phyloP scores from a whole-genome alignment of 495 filamentous ascomycete species.

The Aspergillus homomorphus region DNA sequence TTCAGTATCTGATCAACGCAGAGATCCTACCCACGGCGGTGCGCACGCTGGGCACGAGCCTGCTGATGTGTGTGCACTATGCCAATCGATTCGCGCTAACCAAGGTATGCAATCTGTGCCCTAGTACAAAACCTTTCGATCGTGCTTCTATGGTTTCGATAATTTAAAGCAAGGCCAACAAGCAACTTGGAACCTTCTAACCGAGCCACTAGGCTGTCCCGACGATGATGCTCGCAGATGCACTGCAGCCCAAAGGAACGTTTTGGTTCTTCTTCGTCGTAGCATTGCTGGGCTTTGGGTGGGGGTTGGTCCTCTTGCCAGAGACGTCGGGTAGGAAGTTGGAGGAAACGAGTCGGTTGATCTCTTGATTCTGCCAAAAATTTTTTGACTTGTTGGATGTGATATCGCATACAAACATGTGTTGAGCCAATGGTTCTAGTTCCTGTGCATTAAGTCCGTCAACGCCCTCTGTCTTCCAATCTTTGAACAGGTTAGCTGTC shows the following conservation, averaged over 20 bases:
- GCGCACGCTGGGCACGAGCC: constrained; percentile 20
- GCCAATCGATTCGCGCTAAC: constrained; percentile 56
- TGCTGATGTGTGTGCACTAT: constrained; percentile 51
- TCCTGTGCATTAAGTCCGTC: too few relatives aligned
- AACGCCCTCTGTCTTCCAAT: too few relatives aligned
- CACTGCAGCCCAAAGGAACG: constrained; percentile 38
- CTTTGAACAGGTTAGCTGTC: too few relatives aligned
- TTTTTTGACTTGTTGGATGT: too few relatives aligned
- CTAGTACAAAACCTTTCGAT: too few relatives aligned
- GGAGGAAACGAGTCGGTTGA: constrained; percentile 1
- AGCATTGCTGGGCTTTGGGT: constrained; percentile 29
- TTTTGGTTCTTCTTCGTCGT: constrained; percentile 60
- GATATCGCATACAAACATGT: too few relatives aligned
- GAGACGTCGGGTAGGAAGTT: neutral
- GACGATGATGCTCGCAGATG: constrained; percentile 45
- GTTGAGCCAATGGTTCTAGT: too few relatives aligned
- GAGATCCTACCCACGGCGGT: constrained; percentile 59
- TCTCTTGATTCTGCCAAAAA: neutral
- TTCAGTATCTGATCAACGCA: constrained; percentile 65
- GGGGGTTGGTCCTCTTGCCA: neutral
- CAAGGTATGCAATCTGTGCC: constrained; percentile 30
- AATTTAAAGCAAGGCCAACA: too few relatives aligned
- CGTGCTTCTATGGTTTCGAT: too few relatives aligned
- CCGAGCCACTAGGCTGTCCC: constrained; percentile 27
- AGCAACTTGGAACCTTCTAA: too few relatives aligned